Percentiles rank a stretch among this genome's conserved stretches.
These are phyloP conservation scores for Hydrangea macrophylla DNA, from an alignment of 148 eudicot species.

Conservation along the genomic window DNA sequence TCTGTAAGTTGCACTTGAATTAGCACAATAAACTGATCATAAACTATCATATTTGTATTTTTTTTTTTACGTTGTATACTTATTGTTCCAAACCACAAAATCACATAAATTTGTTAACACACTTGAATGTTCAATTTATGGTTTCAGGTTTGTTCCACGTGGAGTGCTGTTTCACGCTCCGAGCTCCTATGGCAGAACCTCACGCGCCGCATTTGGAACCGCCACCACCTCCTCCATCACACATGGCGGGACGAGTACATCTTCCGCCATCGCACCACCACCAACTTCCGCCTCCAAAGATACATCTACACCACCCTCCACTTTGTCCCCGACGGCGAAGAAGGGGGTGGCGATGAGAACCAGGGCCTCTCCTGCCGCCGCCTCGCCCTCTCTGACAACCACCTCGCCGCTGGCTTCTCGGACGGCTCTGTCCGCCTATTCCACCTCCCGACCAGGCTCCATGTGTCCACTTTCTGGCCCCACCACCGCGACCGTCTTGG, in stretches of 20 bases:
- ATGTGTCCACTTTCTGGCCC: slow-evolving; percentile 56
- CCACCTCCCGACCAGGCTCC: slow-evolving; percentile 47
- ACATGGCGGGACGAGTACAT: slow-evolving; percentile 77
- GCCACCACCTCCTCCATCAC: slow-evolving; percentile 27
- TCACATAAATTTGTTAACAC: too few relatives aligned
- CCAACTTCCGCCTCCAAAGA: slow-evolving; percentile 47
- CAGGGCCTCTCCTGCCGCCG: slow-evolving; percentile 60
- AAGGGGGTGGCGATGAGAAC: slow-evolving; percentile 28
- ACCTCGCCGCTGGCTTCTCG: slow-evolving; percentile 78
- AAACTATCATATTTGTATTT: too few relatives aligned
- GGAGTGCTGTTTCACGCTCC: slow-evolving; percentile 76
- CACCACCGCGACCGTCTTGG: slow-evolving; percentile 65
- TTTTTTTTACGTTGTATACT: background rate
- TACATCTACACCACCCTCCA: slow-evolving; percentile 42
- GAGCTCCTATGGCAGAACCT: slow-evolving; percentile 81
- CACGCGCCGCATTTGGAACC: slow-evolving; percentile 61
- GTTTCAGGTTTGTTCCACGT: slow-evolving; percentile 73
- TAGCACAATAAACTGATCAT: too few relatives aligned
- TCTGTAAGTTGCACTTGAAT: too few relatives aligned
- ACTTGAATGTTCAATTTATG: background rate
- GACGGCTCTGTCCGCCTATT: slow-evolving; percentile 73
- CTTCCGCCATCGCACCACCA: slow-evolving; percentile 65
- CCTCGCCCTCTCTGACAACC: slow-evolving; percentile 45
- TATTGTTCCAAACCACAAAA: too few relatives aligned
- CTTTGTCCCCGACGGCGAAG: slow-evolving; percentile 25